Evolutionary conservation across 306 rosid species (phyloP).

Genomic region (Malus fusca): DNA sequence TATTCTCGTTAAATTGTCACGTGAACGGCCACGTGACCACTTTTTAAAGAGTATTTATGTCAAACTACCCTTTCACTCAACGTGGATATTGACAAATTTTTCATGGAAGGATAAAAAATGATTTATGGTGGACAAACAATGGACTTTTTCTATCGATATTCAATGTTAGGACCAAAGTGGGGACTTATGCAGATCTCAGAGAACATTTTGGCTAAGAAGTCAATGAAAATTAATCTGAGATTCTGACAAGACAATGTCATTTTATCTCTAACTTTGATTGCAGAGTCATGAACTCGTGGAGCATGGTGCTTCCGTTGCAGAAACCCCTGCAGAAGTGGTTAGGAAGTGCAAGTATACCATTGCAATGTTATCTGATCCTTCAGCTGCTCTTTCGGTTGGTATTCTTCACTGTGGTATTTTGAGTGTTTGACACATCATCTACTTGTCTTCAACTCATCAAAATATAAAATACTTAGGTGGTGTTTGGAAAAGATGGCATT

Average conservation of each 20-base stretch:
- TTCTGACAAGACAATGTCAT: too few relatives aligned
- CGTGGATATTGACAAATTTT: too few relatives aligned
- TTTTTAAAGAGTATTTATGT: too few relatives aligned
- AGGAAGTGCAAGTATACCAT: slow-evolving; percentile 73
- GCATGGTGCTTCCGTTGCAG: slow-evolving; percentile 64
- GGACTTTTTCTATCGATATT: too few relatives aligned
- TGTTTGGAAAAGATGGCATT: slow-evolving; percentile 64
- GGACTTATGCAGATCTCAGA: too few relatives aligned
- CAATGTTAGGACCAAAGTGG: too few relatives aligned
- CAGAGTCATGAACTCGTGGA: slow-evolving; percentile 65
- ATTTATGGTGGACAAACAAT: too few relatives aligned
- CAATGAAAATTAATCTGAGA: not conserved
- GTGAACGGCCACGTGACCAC: too few relatives aligned
- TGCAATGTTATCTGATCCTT: slow-evolving; percentile 75
- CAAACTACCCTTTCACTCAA: too few relatives aligned
- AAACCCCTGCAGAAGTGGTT: slow-evolving; percentile 68
- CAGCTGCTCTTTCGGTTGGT: slow-evolving; percentile 69
- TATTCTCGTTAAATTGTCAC: too few relatives aligned
- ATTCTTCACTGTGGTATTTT: not conserved
- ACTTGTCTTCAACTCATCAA: slow-evolving; percentile 5
- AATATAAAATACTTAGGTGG: slow-evolving; percentile 37
- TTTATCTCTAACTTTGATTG: not conserved
- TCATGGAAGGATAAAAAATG: too few relatives aligned
- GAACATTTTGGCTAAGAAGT: too few relatives aligned
- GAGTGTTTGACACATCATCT: not conserved